These are phyloP conservation scores for Microdochium trichocladiopsis DNA, from an alignment of 2,329 filamentous ascomycete genomes.

Conservation along the genomic window DNA sequence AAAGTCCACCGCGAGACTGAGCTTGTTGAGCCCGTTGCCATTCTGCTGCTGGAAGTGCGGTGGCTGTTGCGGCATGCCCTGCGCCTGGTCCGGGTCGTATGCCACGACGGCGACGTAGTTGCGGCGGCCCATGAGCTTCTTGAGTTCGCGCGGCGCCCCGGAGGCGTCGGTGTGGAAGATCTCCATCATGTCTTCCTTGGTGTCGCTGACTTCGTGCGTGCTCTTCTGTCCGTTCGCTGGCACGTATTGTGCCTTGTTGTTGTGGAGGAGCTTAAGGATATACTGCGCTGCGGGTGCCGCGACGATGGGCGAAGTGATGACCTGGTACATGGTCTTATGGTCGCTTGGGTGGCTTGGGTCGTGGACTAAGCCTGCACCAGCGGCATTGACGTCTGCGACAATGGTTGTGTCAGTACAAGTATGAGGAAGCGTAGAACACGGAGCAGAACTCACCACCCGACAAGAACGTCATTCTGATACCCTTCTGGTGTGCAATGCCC, in stretches of 20 bases:
- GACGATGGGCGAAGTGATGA: slow-evolving; percentile 89
- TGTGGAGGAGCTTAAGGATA: slow-evolving; percentile 91
- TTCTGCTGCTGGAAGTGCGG: slow-evolving; percentile 19
- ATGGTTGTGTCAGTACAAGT: slow-evolving; percentile 9
- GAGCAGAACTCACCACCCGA: slow-evolving; percentile 60
- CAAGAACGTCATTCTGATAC: slow-evolving; percentile 92
- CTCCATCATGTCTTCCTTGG: slow-evolving; percentile 99
- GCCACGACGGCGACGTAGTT: slow-evolving; percentile 94
- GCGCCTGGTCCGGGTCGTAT: slow-evolving; percentile 77
- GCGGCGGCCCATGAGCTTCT: slow-evolving; percentile 85
- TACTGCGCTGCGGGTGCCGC: slow-evolving; percentile 80
- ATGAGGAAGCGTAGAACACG: background rate
- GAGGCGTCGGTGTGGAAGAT: slow-evolving; percentile 94
- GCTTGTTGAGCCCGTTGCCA: slow-evolving; percentile 42
- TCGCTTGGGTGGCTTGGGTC: slow-evolving; percentile 86
- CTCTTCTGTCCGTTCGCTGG: slow-evolving; percentile 77
- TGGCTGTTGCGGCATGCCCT: slow-evolving; percentile 22
- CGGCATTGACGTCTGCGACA: slow-evolving; percentile 68
- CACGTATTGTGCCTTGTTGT: slow-evolving; percentile 85
- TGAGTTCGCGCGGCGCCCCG: slow-evolving; percentile 74
- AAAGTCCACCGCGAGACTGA: slow-evolving; percentile 92
- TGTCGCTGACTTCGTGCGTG: slow-evolving; percentile 69
- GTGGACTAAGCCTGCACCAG: slow-evolving; percentile 88
- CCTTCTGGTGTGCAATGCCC: slow-evolving; percentile 91
- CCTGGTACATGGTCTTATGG: slow-evolving; percentile 99